Base-by-base conservation (phyloP, 2,329 filamentous ascomycete species). In the Penicillium psychrosexuale region DNA sequence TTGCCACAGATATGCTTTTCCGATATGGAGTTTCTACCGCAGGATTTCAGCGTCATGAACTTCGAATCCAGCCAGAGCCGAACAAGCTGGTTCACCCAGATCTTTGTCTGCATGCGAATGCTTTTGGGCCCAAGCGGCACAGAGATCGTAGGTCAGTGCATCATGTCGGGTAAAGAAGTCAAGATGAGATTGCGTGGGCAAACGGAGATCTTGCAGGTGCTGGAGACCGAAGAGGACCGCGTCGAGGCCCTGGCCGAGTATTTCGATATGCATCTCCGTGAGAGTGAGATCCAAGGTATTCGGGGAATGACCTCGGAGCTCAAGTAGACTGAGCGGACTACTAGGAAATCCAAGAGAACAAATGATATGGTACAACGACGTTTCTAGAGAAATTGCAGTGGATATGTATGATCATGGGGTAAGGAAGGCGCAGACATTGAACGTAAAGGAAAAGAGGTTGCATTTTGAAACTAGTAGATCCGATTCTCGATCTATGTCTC, bases 1-100 rank as follows among this genome's bases (percentile, higher is more conserved):
- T 75, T 79, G 22, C 75, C 81, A 1, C 81, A 78, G 45, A 90
- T 89, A 68, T 82, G 80, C 57, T 91, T 91, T 68, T 79, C 80
- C 2, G 83, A 88, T 57, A 75, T 80, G 15, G 86, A 89, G 69
- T 89, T 87, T 68, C 67, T 83, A 33, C 79, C 78, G 4, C 69
- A 75, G 40, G 86, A 89, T 69, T 89, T 84, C 63, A 78, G 77
- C 34, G 74, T 86, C 6, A 77, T 87, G 75, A 88, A 83, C 68
- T 82, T 76, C 61, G 81, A 67, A 44, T 83, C 81, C 1, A 83
- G 81, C 59, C 77, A 76, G 42, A 75, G 72, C 52, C 69, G 73
- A 22, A 67, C 69, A 30, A 81, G 77, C 53, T 82, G 78, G 66
- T 87, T 88, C 67, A 82, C 79, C 11, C 72, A 76, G 52, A 77